Percentiles rank a stretch among this genome's conserved stretches.
phyloP scores from a whole-genome alignment of 129 eudicot genomes.

The Saposhnikovia divaricata region DNA sequence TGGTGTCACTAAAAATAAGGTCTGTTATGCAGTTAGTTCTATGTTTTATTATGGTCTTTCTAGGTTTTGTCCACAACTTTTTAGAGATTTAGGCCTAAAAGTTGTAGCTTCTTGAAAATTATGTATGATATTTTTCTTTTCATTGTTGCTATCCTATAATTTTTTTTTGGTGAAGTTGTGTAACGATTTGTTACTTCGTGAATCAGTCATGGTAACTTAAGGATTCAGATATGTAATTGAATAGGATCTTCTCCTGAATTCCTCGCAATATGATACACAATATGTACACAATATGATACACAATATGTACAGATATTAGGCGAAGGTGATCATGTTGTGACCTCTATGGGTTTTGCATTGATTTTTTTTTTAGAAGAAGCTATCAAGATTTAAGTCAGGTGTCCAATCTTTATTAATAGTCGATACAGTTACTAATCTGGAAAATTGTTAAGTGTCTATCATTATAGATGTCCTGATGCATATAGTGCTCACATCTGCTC shows the following conservation, averaged over 20 bases:
- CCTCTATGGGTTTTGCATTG: background rate
- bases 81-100: background rate
- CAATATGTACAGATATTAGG: background rate
- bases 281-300: too few species aligned
- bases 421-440: constrained; percentile 53
- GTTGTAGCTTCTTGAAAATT: background rate
- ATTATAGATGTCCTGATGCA: constrained; percentile 36
- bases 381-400: constrained; percentile 46
- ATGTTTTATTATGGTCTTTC: background rate
- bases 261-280: background rate
- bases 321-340: background rate
- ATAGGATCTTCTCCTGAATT: too few species aligned
- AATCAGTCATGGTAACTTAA: too few species aligned
- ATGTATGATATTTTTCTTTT: too few species aligned
- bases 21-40: background rate
- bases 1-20: too few species aligned
- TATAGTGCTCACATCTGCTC: constrained; percentile 27
- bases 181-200: too few species aligned
- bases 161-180: too few species aligned
- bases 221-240: too few species aligned
- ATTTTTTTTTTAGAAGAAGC: background rate
- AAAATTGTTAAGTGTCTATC: constrained; percentile 28
- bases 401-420: constrained; percentile 24
- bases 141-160: background rate
- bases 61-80: background rate